phyloP scores from a whole-genome alignment of 805 yeast genomes.

The Saturnispora saitoi region DNA sequence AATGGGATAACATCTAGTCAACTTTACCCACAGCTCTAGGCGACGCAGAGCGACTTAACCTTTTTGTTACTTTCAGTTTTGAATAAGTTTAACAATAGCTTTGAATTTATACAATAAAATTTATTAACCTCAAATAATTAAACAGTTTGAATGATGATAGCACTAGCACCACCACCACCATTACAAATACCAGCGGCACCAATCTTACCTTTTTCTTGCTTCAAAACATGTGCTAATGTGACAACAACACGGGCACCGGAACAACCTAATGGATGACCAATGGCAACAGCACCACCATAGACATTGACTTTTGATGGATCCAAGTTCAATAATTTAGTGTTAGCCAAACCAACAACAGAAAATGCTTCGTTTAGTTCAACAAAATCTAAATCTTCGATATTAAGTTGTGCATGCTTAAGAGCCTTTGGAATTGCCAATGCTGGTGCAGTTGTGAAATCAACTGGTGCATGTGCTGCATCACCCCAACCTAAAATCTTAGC shows the following conservation, averaged over 20 bases:
- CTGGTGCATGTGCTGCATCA: constrained; percentile 94
- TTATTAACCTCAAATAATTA: constrained; percentile 15
- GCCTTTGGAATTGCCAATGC: constrained; percentile 94
- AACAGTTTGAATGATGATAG: constrained; percentile 74
- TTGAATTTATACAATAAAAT: background rate
- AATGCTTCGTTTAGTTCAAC: constrained; percentile 98
- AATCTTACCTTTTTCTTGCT: constrained; percentile 76
- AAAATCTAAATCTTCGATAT: constrained; percentile 65
- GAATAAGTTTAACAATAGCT: background rate
- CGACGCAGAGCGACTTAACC: background rate
- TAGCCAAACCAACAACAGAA: constrained; percentile 92
- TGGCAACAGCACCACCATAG: constrained; percentile 93
- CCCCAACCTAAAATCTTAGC: constrained; percentile 93
- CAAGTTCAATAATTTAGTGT: constrained; percentile 59
- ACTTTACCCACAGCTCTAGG: constrained; percentile 15
- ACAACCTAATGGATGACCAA: constrained; percentile 93
- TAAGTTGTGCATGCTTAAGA: constrained; percentile 70
- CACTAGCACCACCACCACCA: constrained; percentile 99
- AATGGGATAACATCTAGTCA: constrained; percentile 32
- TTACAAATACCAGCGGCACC: constrained; percentile 97
- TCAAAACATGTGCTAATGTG: constrained; percentile 70
- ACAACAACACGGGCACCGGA: constrained; percentile 94
- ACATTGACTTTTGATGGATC: constrained; percentile 67
- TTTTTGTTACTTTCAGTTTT: background rate
- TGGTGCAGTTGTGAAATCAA: constrained; percentile 95